These are phyloP conservation scores for Onygenales sp. DNA, from an alignment of 2,329 filamentous ascomycete species.

Conservation along the genomic window DNA sequence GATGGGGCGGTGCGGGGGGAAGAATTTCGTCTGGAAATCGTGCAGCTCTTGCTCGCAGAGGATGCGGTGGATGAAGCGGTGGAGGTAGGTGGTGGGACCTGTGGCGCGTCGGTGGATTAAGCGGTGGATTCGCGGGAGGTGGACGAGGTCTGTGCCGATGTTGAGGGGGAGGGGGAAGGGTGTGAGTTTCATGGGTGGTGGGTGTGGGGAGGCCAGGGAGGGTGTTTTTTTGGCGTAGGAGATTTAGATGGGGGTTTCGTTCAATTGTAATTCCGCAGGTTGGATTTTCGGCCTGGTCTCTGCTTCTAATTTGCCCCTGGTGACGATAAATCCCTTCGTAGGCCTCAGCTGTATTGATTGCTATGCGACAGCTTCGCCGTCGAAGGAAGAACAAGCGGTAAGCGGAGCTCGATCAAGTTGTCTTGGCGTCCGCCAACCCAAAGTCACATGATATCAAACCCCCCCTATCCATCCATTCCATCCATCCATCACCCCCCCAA, in stretches of 20 bases:
- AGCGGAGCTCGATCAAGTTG: background rate
- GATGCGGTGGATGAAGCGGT: constrained; percentile 31
- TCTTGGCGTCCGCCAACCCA: too few species aligned
- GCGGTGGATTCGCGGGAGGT: constrained; percentile 53
- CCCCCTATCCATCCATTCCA: background rate
- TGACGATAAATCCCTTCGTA: too few species aligned
- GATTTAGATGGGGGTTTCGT: background rate
- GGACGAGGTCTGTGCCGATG: constrained; percentile 73
- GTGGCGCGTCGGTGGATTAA: constrained; percentile 43
- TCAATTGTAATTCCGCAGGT: background rate
- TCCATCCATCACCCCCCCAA: background rate
- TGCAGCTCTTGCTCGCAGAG: constrained; percentile 30
- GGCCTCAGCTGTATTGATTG: too few species aligned
- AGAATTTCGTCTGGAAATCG: constrained; percentile 29
- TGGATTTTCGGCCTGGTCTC: background rate
- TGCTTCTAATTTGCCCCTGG: too few species aligned
- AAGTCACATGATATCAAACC: background rate
- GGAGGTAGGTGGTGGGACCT: constrained; percentile 16
- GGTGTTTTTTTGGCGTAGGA: background rate
- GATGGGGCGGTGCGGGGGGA: constrained; percentile 22
- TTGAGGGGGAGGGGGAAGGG: constrained; percentile 57
- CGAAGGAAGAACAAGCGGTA: background rate
- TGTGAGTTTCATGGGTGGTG: constrained; percentile 21
- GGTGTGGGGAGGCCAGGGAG: background rate
- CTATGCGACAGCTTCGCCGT: too few species aligned